A percentile compares a stretch with the other conserved stretches of the same genome.
phyloP scores from a whole-genome alignment of 2,329 filamentous ascomycete species.

The Xylaria sp. region DNA sequence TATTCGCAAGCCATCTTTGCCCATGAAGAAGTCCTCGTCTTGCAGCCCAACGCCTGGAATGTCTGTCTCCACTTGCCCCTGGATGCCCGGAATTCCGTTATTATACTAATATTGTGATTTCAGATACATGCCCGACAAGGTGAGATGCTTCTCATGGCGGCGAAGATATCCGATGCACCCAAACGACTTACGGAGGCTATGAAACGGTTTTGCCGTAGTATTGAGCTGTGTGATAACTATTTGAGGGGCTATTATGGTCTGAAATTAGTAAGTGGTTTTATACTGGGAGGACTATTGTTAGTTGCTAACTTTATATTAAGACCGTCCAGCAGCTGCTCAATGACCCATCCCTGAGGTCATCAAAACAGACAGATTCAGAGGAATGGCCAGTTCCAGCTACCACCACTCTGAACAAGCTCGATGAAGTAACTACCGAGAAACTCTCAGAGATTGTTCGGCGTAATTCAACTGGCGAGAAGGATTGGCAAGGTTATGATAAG shows the following conservation, averaged over 20 bases:
- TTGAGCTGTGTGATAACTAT: conserved; percentile 94
- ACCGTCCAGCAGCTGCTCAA: conserved; percentile 57
- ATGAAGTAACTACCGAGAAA: conserved; percentile 74
- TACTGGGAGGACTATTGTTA: neutral
- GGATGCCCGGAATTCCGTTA: conserved; percentile 1
- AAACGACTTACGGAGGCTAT: conserved; percentile 73
- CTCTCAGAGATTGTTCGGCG: conserved; percentile 77
- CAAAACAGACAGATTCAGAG: conserved; percentile 55
- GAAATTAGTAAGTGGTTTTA: conserved; percentile 66
- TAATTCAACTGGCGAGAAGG: conserved; percentile 62
- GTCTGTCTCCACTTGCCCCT: conserved; percentile 56
- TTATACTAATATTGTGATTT: conserved; percentile 38
- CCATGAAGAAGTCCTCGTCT: conserved; percentile 85
- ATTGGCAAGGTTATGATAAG: conserved; percentile 75
- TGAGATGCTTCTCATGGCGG: conserved; percentile 78
- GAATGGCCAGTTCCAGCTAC: conserved; percentile 61
- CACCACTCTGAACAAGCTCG: conserved; percentile 68
- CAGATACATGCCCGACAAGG: conserved; percentile 87
- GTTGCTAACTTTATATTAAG: conserved; percentile 44
- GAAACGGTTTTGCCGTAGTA: conserved; percentile 84
- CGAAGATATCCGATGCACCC: conserved; percentile 51
- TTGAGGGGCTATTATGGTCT: conserved; percentile 91
- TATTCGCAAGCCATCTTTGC: conserved; percentile 85
- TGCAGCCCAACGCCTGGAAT: conserved; percentile 94
- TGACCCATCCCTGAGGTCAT: conserved; percentile 46